Evolutionary conservation across 176 grass and related monocot genomes (phyloP).

Genomic region (Ensete ventricosum): DNA sequence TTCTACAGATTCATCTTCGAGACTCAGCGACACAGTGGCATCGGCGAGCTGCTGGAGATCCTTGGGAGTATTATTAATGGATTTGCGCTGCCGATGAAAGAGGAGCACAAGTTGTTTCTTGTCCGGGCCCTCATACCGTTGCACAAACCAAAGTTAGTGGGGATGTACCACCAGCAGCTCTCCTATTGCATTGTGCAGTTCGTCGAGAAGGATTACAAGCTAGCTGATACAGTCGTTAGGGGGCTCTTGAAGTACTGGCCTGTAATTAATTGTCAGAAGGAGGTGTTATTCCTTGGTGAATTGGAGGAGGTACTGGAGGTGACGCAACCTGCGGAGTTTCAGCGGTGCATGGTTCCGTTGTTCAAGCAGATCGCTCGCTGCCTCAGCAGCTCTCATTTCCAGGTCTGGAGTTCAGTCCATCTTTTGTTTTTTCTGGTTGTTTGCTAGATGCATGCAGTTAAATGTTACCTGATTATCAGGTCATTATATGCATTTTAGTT

Average conservation of each 20-base stretch:
- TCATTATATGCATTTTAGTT: background rate
- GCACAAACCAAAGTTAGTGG: constrained; percentile 3
- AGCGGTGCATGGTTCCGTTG: constrained; percentile 6
- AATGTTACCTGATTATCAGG: background rate
- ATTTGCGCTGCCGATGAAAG: constrained; percentile 2
- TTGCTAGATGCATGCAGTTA: background rate
- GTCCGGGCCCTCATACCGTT: constrained; percentile 3
- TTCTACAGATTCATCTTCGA: constrained; percentile 9
- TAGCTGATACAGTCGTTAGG: background rate
- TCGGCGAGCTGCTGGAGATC: constrained; percentile 3
- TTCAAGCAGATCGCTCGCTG: constrained; percentile 7
- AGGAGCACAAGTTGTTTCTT: constrained; percentile 1
- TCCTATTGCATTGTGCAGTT: constrained; percentile 12
- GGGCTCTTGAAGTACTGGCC: no score
- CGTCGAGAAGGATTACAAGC: constrained; percentile 4
- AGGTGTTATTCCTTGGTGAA: constrained; percentile 1
- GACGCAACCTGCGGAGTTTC: background rate
- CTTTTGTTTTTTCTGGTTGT: background rate
- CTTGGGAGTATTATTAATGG: constrained; percentile 2
- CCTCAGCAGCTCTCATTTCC: constrained; percentile 6
- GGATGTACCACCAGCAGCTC: constrained; percentile 7
- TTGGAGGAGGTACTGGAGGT: constrained; percentile 4
- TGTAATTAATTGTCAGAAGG: no score
- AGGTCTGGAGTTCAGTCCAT: background rate
- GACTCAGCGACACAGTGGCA: background rate